These are phyloP conservation scores for Phylloporus sp. DNA, from an alignment of 768 basidiomycete species.

Conservation along the genomic window DNA sequence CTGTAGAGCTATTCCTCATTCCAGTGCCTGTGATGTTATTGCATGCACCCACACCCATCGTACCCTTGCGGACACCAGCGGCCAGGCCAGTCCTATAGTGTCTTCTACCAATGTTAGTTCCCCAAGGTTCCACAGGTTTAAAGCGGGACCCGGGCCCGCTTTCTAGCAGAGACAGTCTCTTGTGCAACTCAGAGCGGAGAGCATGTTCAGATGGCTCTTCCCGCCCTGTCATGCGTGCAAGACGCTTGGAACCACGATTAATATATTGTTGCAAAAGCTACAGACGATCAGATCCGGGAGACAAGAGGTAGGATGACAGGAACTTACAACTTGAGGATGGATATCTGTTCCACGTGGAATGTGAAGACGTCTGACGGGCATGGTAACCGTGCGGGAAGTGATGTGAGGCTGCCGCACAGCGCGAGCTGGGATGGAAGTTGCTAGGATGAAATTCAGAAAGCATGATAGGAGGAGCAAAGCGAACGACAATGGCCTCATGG, in stretches of 20 bases:
- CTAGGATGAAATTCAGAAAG: conserved; percentile 42
- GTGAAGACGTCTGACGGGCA: conserved; percentile 40
- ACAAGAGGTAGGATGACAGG: background rate
- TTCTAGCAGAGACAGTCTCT: conserved; percentile 39
- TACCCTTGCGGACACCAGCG: background rate
- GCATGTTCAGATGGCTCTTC: conserved; percentile 45
- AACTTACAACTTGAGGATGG: conserved; percentile 43
- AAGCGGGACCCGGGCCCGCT: conserved; percentile 18
- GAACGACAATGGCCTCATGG: conserved; percentile 52
- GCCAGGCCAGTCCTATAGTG: conserved; percentile 9
- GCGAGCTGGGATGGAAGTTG: conserved; percentile 20
- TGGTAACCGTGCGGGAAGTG: conserved; percentile 34
- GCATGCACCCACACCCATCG: background rate
- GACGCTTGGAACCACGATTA: conserved; percentile 60
- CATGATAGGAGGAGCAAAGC: conserved; percentile 52
- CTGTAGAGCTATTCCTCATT: conserved; percentile 4
- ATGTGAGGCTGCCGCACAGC: conserved; percentile 10
- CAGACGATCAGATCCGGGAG: background rate
- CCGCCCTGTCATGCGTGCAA: conserved; percentile 66
- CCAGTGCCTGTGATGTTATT: background rate
- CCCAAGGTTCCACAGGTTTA: background rate
- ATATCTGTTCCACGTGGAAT: conserved; percentile 26
- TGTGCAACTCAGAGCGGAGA: conserved; percentile 42
- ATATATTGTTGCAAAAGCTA: conserved; percentile 69
- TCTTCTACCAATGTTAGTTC: conserved; percentile 8